Conservation (phyloP, 2,329 filamentous ascomycete species). For the Hirsutella minnesotensis region DNA sequence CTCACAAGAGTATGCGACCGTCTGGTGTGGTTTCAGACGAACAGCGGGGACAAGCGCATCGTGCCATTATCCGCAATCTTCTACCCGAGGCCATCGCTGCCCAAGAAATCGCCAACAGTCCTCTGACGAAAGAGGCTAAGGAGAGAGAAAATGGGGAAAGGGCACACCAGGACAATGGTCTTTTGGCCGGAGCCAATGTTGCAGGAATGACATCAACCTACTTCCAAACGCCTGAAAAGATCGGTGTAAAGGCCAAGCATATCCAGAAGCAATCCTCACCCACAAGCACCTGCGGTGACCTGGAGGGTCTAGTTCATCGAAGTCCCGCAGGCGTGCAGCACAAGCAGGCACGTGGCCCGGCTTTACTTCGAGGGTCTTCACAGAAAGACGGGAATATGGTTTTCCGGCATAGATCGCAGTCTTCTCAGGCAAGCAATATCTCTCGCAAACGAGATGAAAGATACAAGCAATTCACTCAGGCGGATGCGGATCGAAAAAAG, state of each 20-base stretch:
- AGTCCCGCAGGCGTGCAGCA: constrained; percentile 7
- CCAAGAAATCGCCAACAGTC: not conserved
- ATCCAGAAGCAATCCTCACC: constrained; percentile 6
- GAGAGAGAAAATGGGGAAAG: not conserved
- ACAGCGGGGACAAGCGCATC: not conserved
- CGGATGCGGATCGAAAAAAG: constrained; percentile 14
- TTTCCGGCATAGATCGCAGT: constrained; percentile 11
- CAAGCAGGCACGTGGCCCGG: not conserved
- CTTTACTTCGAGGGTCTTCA: constrained; percentile 1
- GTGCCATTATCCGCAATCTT: not conserved
- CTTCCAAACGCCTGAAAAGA: not conserved
- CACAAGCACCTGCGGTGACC: constrained; percentile 17
- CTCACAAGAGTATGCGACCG: not conserved
- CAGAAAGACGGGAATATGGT: not conserved
- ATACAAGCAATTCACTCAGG: constrained; percentile 6
- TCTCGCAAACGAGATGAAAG: constrained; percentile 15
- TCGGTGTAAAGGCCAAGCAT: not conserved
- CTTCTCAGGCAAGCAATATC: constrained; percentile 20
- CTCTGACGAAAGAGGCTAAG: not conserved
- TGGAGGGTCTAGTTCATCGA: constrained; percentile 15
- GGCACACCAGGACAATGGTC: not conserved
- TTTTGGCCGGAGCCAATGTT: too few species aligned
- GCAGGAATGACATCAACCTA: too few species aligned
- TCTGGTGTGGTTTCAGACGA: not conserved
- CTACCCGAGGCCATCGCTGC: not conserved